Percentiles rank a stretch among this genome's conserved stretches.
phyloP scores from a whole-genome alignment of 768 basidiomycete genomes.

The Gloeopeniophorella convolvens region DNA sequence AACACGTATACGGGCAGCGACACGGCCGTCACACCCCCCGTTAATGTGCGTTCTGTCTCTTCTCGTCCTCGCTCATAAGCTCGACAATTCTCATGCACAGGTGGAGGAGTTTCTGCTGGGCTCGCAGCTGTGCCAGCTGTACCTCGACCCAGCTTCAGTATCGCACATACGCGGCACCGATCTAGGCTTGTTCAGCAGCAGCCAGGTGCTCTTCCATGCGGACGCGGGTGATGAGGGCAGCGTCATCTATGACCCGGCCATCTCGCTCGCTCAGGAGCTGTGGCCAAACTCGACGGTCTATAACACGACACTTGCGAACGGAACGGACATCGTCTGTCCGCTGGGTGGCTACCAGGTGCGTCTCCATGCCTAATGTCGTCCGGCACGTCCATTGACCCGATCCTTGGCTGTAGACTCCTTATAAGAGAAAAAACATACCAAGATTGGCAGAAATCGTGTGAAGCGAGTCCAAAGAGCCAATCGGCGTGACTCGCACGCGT shows the following conservation, averaged over 20 bases:
- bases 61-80: neutral
- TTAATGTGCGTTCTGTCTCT: constrained; percentile 44
- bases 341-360: constrained; percentile 58
- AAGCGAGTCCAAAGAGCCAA: no score
- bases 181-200: constrained; percentile 30
- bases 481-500: no score
- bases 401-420: no score
- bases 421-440: no score
- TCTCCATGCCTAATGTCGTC: neutral
- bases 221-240: constrained; percentile 65
- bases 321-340: constrained; percentile 50
- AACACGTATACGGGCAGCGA: constrained; percentile 47
- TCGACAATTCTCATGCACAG: constrained; percentile 26
- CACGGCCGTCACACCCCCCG: constrained; percentile 62
- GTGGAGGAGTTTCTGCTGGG: constrained; percentile 56
- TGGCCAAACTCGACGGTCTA: constrained; percentile 45
- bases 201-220: constrained; percentile 45
- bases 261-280: constrained; percentile 63
- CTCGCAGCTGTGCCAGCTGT: constrained; percentile 41
- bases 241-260: constrained; percentile 60
- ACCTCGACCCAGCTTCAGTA: constrained; percentile 47
- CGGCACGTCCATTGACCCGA: neutral
- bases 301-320: constrained; percentile 58
- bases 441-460: no score
- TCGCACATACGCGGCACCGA: constrained; percentile 42